Percentiles rank a stretch among this genome's conserved stretches.
Conservation (phyloP, 441 rosid species). For the Adansonia rubrostipa region DNA sequence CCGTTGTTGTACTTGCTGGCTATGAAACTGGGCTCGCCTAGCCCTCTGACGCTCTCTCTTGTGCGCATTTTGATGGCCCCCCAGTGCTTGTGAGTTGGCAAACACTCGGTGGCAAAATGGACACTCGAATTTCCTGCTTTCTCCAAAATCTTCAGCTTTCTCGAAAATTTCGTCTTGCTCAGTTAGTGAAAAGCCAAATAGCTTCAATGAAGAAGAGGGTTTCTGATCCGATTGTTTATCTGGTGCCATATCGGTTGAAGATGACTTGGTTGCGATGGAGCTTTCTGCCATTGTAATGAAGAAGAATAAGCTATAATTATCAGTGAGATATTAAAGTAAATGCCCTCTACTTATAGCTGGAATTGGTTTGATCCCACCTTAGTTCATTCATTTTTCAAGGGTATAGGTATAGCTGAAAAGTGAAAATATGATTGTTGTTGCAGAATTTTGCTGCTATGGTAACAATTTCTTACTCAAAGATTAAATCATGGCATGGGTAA, state of each 20-base stretch:
- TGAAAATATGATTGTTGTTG: slow-evolving; percentile 1
- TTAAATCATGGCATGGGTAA: neutral
- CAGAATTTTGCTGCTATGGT: slow-evolving; percentile 8
- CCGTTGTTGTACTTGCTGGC: slow-evolving; percentile 29
- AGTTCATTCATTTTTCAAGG: slow-evolving; percentile 8
- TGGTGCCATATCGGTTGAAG: slow-evolving; percentile 15
- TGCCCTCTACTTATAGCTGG: slow-evolving; percentile 28
- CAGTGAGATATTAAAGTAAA: neutral
- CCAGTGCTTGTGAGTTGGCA: slow-evolving; percentile 64
- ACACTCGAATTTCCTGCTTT: slow-evolving; percentile 53
- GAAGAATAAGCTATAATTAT: neutral
- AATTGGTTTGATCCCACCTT: slow-evolving; percentile 5
- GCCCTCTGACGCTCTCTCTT: slow-evolving; percentile 62
- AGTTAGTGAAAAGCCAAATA: slow-evolving; percentile 51
- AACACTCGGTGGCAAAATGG: slow-evolving; percentile 60
- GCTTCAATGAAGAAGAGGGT: slow-evolving; percentile 39
- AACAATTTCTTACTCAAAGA: slow-evolving; percentile 16
- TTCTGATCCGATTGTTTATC: slow-evolving; percentile 28
- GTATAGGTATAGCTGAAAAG: slow-evolving; percentile 17
- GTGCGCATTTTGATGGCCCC: slow-evolving; percentile 76
- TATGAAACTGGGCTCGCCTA: slow-evolving; percentile 43
- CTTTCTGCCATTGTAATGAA: slow-evolving; percentile 32
- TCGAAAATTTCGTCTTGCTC: slow-evolving; percentile 27
- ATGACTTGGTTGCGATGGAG: slow-evolving; percentile 27
- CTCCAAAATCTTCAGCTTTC: slow-evolving; percentile 24